Conservation (phyloP, 257 asterid genomes). For the Solanum okadae region DNA sequence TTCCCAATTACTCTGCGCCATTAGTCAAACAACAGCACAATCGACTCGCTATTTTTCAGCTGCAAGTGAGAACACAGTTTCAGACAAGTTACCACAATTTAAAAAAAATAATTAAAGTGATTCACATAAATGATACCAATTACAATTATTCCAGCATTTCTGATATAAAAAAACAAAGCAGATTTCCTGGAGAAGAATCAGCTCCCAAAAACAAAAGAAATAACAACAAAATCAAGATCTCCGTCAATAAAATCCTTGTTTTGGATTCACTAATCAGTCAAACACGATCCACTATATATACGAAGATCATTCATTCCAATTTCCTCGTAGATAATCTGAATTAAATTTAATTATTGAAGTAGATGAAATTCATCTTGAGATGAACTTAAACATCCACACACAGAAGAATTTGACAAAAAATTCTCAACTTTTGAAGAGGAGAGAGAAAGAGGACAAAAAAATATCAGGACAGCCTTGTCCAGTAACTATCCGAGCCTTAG, state of each 20-base stretch:
- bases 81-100: background rate
- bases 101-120: background rate
- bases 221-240: background rate
- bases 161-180: background rate
- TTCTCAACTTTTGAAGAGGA: background rate
- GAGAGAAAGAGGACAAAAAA: background rate
- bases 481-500: background rate
- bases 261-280: background rate
- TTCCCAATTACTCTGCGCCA: conserved; percentile 99
- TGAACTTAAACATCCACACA: too few relatives aligned
- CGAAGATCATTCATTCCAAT: background rate
- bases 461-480: background rate
- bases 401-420: background rate
- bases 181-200: background rate
- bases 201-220: background rate
- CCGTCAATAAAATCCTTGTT: background rate
- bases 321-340: background rate
- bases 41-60: background rate
- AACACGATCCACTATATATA: background rate
- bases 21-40: conserved; percentile 8
- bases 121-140: background rate
- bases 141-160: background rate
- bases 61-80: background rate
- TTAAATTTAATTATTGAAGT: too few relatives aligned
- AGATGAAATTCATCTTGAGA: background rate